Evolutionary conservation across 441 rosid species (phyloP).

Genomic region (Pelargonium cotyledonis): DNA sequence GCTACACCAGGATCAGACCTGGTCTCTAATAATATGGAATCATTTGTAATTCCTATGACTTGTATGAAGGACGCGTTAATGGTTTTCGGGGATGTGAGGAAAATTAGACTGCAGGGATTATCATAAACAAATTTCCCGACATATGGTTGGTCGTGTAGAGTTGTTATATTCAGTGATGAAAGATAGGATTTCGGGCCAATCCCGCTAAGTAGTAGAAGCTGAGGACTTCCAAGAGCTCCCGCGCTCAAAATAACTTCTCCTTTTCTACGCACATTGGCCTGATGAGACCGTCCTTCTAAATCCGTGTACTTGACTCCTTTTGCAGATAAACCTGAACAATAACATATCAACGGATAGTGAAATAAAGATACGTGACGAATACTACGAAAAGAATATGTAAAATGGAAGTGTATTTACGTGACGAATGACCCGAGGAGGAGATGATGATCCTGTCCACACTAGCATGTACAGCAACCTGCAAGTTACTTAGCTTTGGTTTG

Average conservation of each 20-base stretch:
- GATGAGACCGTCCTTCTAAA: neutral
- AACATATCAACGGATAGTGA: no score
- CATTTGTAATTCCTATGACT: neutral
- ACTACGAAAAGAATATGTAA: no score
- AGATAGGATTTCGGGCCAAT: neutral
- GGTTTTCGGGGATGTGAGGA: neutral
- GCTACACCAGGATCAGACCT: no score
- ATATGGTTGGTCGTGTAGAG: neutral
- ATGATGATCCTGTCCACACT: neutral
- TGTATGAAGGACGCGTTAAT: neutral
- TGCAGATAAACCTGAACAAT: neutral
- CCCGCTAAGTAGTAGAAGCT: constrained; percentile 1
- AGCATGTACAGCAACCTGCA: neutral
- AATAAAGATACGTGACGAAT: no score
- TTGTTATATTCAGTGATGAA: neutral
- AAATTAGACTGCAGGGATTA: neutral
- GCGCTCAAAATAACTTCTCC: constrained; percentile 6
- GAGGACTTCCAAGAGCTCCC: neutral
- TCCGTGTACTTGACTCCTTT: neutral
- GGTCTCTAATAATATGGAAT: no score
- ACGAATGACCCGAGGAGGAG: neutral
- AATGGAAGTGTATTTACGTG: neutral
- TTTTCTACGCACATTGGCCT: neutral
- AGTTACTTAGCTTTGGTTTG: neutral
- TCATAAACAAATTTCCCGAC: neutral